Percentiles rank a stretch among this genome's conserved stretches.
Conservation (phyloP, 129 eudicot species). For the Ambrosia artemisiifolia region DNA sequence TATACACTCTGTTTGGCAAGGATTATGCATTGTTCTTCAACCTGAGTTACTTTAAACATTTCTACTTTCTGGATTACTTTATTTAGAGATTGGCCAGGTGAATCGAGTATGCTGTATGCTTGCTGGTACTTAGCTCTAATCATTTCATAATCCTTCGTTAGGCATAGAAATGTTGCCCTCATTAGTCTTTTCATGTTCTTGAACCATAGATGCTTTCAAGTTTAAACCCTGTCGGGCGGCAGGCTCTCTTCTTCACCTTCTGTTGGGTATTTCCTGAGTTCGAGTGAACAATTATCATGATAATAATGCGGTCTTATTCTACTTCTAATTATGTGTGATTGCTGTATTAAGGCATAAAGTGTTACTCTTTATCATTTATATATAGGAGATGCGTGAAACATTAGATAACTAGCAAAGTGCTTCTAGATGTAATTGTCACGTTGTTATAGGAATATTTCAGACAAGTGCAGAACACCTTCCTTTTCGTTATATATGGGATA, state of each 20-base stretch:
- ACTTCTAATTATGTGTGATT: background rate
- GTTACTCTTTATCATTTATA: constrained; percentile 7
- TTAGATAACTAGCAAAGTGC: constrained; percentile 1
- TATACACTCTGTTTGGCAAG: constrained; percentile 12
- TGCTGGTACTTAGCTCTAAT: background rate
- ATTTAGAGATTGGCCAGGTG: constrained; percentile 12
- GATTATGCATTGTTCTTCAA: constrained; percentile 2
- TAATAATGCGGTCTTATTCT: constrained; percentile 7
- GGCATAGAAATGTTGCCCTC: constrained; percentile 2
- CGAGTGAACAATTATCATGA: background rate
- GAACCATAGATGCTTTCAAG: background rate
- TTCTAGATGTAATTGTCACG: constrained; percentile 9
- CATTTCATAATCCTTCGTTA: background rate
- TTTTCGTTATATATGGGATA: constrained; percentile 7
- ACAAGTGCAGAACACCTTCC: constrained; percentile 11
- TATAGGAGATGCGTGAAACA: constrained; percentile 16
- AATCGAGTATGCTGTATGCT: background rate
- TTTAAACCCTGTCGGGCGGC: background rate
- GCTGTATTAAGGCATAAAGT: constrained; percentile 11
- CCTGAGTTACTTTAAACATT: constrained; percentile 18
- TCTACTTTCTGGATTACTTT: constrained; percentile 16
- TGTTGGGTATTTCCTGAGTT: background rate
- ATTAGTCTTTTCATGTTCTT: constrained; percentile 15
- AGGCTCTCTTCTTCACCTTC: background rate
- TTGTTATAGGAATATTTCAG: constrained; percentile 24